phyloP scores from a whole-genome alignment of 2,329 filamentous ascomycete species.

The Penicillium sp. region DNA sequence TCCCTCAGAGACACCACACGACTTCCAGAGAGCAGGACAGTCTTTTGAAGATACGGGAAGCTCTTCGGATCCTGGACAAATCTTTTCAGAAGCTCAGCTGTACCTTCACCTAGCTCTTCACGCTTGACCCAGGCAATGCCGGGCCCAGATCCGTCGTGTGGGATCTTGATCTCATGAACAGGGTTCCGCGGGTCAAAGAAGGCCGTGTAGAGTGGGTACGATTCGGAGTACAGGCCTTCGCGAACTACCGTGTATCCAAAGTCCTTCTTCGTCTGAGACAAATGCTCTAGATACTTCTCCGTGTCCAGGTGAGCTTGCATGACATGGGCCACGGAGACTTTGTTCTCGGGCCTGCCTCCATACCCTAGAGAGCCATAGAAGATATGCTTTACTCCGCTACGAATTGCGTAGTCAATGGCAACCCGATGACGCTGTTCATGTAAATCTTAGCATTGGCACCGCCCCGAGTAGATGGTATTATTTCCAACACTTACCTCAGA shows the following conservation, averaged over 20 bases:
- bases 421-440: background rate
- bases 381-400: slow-evolving; percentile 14
- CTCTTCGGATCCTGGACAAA: slow-evolving; percentile 27
- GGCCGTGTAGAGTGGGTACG: slow-evolving; percentile 55
- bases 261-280: background rate
- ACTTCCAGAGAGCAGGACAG: background rate
- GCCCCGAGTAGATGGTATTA: too few relatives aligned
- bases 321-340: slow-evolving; percentile 12
- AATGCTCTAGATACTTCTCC: slow-evolving; percentile 8
- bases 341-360: slow-evolving; percentile 2
- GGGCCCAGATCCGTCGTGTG: slow-evolving; percentile 42
- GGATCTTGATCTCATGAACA: slow-evolving; percentile 41
- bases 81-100: slow-evolving; percentile 44
- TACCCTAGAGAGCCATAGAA: slow-evolving; percentile 17
- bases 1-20: background rate
- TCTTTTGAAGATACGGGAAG: slow-evolving; percentile 8
- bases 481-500: background rate
- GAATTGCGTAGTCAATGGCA: slow-evolving; percentile 11
- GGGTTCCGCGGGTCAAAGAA: slow-evolving; percentile 42
- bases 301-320: slow-evolving; percentile 18
- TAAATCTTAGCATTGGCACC: background rate
- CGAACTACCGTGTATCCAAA: slow-evolving; percentile 51
- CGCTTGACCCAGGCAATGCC: slow-evolving; percentile 51
- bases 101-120: slow-evolving; percentile 53
- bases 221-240: slow-evolving; percentile 56